Conservation (phyloP, 2,329 filamentous ascomycete genomes). For the Stemphylium vesicarium region DNA sequence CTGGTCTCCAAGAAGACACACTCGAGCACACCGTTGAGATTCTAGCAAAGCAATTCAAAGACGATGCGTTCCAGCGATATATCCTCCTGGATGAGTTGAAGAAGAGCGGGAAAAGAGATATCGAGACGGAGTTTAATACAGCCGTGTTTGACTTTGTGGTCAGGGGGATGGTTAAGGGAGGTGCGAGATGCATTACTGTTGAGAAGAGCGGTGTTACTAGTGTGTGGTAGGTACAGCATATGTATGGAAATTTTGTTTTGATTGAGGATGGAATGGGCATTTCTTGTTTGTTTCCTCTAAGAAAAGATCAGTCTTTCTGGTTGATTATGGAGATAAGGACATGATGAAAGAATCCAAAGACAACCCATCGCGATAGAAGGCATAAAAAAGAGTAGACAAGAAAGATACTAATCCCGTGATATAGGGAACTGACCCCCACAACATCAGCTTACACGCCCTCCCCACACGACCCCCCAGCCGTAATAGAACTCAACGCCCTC, state of each 20-base stretch:
- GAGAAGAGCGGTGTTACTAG: constrained; percentile 5
- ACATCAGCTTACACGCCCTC: neutral
- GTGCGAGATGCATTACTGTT: constrained; percentile 10
- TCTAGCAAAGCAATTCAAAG: constrained; percentile 5
- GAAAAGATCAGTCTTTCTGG: too few species aligned
- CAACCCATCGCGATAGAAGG: too few species aligned
- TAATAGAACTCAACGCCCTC: constrained; percentile 2
- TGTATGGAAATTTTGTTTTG: too few species aligned
- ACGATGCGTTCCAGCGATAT: constrained; percentile 11
- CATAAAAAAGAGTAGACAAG: neutral
- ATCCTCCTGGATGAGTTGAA: neutral
- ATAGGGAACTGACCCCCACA: neutral
- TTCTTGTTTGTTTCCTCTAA: too few species aligned
- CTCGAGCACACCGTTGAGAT: constrained; percentile 12
- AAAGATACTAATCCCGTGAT: neutral
- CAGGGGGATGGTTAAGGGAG: neutral
- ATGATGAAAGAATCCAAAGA: neutral
- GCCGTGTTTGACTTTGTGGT: constrained; percentile 3
- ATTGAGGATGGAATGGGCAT: too few species aligned
- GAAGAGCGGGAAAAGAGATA: neutral
- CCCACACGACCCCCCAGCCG: constrained; percentile 1
- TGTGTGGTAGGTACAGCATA: constrained; percentile 8
- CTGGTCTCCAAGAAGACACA: constrained; percentile 6
- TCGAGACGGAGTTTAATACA: constrained; percentile 1
- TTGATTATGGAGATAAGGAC: too few species aligned